phyloP scores from a whole-genome alignment of 345 rosid species.

The Melastoma malabathricum region DNA sequence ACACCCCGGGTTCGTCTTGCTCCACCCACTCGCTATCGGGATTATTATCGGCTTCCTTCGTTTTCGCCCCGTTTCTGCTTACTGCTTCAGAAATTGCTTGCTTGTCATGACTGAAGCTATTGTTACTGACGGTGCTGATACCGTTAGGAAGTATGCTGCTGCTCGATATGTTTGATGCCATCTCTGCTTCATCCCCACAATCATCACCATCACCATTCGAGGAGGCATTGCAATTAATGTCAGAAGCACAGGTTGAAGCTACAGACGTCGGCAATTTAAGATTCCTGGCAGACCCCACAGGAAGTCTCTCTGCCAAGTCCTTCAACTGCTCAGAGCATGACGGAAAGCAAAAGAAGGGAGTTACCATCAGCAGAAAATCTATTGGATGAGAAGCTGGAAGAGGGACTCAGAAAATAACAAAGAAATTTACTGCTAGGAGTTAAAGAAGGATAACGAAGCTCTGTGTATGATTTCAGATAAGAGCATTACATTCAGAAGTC shows the following conservation, averaged over 20 bases:
- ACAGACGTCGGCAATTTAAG: conserved; percentile 44
- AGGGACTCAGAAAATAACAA: too few species aligned
- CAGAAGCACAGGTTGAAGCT: conserved; percentile 44
- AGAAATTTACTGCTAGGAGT: too few species aligned
- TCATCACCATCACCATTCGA: conserved; percentile 33
- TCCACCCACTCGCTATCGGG: conserved; percentile 85
- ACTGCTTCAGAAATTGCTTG: conserved; percentile 47
- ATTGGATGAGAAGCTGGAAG: too few species aligned
- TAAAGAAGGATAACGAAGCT: too few species aligned
- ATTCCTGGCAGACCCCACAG: conserved; percentile 38
- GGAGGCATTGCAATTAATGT: conserved; percentile 27
- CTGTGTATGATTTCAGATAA: too few species aligned
- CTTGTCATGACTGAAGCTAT: conserved; percentile 27
- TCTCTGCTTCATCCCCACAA: too few species aligned
- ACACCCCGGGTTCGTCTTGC: conserved; percentile 95
- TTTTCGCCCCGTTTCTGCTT: conserved; percentile 42
- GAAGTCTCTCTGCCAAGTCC: conserved; percentile 86
- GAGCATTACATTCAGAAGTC: too few species aligned
- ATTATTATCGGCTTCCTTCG: conserved; percentile 50
- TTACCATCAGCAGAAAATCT: too few species aligned
- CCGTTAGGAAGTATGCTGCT: conserved; percentile 38
- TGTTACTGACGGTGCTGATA: conserved; percentile 29
- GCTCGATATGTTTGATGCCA: conserved; percentile 25
- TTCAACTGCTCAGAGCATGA: conserved; percentile 19
- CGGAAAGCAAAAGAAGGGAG: too few species aligned